Evolutionary conservation across 176 grass and related monocot genomes (phyloP), one percentile per base, ranked within the genome.

Genomic region (Hsuehochloa calcarea): DNA sequence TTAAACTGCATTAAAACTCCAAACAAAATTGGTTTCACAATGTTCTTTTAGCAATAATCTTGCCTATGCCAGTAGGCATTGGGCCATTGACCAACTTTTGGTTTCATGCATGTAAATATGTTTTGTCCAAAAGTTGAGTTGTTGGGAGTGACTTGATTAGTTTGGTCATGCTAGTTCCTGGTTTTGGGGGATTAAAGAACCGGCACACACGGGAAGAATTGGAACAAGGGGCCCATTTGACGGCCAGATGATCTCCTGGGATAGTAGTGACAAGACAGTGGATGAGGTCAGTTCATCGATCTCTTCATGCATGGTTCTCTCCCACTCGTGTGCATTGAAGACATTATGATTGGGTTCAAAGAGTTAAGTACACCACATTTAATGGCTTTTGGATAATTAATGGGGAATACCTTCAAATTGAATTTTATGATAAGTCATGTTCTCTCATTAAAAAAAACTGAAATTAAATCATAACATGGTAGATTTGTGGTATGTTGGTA

Each of bases 121-220:
- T 80, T 80, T 86, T 69, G 70, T 12, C 55, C 27, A 38, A 65
- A 81, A 85, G 80, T 70, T 61, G 44, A 72, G 72, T 58, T 43
- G 52, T 60, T 41, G 49, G 62, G 20, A 61, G 56, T 65, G 80
- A 88, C n/a, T 74, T 23, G 40, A 68, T 68, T 50, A 34, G n/a
- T 20, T 74, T 39, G 80, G 54, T 54, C 34, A 81, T 63, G 52
- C 61, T 65, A 64, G 71, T 66, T 59, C 84, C 88, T 49, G 72
- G 84, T 86, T 90, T 86, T 78, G 7, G 67, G 67, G 56, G 11
- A 52, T 62, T 77, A 77, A 82, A 82, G 63, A 68, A 7, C 29
- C 0, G 5, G 63, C 19, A 5, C 69, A 62, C n/a, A 44, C 8
- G 76, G 13, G 35, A 62, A 85, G 69, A 44, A 56, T 82, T 41